Conservation (phyloP, 768 basidiomycete species). For the Xerocomus potaroensis region DNA sequence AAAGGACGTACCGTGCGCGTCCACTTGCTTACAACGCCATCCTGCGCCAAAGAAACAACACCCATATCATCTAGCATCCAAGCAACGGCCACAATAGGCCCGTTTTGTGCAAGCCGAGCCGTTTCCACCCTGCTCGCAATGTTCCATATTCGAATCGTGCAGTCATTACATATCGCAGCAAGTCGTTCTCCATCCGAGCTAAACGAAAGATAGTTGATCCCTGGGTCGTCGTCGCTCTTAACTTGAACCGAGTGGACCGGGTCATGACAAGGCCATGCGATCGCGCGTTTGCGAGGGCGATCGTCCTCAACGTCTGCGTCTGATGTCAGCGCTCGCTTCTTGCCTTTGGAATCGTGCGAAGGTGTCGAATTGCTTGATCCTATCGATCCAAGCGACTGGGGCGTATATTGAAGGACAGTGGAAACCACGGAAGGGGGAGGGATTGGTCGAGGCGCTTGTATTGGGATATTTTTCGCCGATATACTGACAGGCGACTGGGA, state of each 20-base stretch:
- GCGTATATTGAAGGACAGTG: conserved; percentile 28
- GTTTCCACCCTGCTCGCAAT: conserved; percentile 46
- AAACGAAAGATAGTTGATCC: conserved; percentile 46
- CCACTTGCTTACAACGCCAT: conserved; percentile 60
- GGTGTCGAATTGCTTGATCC: conserved; percentile 26
- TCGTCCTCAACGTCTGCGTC: conserved; percentile 24
- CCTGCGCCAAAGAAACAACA: conserved; percentile 51
- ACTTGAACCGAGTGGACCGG: conserved; percentile 36
- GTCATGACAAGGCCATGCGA: conserved; percentile 47
- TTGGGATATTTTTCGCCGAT: conserved; percentile 19
- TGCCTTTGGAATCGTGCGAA: conserved; percentile 27
- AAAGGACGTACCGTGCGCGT: conserved; percentile 43
- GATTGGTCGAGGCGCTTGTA: conserved; percentile 30
- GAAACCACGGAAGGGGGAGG: conserved; percentile 30
- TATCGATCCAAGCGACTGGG: conserved; percentile 12
- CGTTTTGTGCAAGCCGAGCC: conserved; percentile 51
- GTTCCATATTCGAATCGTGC: conserved; percentile 61
- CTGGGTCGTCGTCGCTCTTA: conserved; percentile 44
- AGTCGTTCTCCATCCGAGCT: conserved; percentile 51
- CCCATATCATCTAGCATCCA: conserved; percentile 61
- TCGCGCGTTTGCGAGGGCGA: conserved; percentile 33
- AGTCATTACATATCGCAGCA: conserved; percentile 59
- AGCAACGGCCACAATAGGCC: conserved; percentile 43
- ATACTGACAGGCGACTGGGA: conserved; percentile 13
- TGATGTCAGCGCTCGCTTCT: conserved; percentile 37